Percentiles rank a stretch among this genome's conserved stretches.
Evolutionary conservation across 805 yeast genomes (phyloP).

Genomic region (Zygoascus biomembranicola): DNA sequence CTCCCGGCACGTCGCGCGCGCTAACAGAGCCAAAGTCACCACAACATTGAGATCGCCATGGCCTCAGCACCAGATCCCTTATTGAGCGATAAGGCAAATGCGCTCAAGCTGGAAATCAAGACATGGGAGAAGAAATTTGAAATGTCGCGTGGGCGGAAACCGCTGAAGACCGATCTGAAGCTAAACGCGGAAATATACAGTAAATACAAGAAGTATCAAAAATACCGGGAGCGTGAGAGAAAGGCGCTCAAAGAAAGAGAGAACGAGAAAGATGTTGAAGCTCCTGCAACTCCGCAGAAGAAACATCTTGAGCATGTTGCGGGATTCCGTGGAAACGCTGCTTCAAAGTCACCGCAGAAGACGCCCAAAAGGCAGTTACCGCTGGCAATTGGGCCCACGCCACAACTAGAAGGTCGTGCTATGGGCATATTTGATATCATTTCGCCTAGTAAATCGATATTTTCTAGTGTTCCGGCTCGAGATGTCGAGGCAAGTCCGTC

Average conservation of each 20-base stretch:
- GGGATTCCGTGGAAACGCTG: conserved; percentile 1
- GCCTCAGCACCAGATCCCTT: neutral
- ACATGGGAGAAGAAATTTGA: conserved; percentile 46
- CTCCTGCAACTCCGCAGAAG: neutral
- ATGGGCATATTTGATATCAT: conserved; percentile 59
- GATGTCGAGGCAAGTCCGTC: neutral
- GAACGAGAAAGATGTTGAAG: neutral
- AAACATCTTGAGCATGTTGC: neutral
- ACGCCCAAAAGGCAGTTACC: conserved; percentile 7
- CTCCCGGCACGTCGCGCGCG: too few species aligned
- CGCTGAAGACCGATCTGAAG: conserved; percentile 42
- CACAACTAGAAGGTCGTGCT: conserved; percentile 73
- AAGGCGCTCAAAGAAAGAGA: neutral
- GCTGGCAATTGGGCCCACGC: conserved; percentile 64
- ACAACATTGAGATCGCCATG: neutral
- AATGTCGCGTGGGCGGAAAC: conserved; percentile 34
- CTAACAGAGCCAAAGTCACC: too few species aligned
- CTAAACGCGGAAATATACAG: conserved; percentile 21
- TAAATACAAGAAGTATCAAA: conserved; percentile 17
- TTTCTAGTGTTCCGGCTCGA: neutral
- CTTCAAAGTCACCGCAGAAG: neutral
- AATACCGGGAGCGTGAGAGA: conserved; percentile 2
- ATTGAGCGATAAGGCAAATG: neutral
- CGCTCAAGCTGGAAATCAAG: conserved; percentile 39
- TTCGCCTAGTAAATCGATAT: neutral